These are phyloP conservation scores for Magnaporthiopsis incrustans DNA, from an alignment of 2,329 filamentous ascomycete species.

Conservation along the genomic window DNA sequence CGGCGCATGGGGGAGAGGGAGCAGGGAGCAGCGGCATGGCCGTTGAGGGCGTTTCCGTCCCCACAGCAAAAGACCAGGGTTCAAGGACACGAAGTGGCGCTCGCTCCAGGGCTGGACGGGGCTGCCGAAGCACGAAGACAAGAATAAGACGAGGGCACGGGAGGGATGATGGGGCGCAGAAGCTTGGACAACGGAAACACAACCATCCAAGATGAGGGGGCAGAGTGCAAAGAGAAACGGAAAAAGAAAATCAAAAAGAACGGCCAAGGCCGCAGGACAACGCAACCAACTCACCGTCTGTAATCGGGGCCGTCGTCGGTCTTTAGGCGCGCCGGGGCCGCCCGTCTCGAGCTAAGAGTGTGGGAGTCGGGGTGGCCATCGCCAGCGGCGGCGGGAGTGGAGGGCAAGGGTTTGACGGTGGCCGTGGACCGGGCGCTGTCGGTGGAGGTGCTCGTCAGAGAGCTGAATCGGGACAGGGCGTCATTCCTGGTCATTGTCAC, in stretches of 20 bases:
- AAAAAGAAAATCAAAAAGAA: not conserved
- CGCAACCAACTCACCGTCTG: slow-evolving; percentile 24
- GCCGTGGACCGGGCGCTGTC: slow-evolving; percentile 59
- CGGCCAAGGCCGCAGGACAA: not conserved
- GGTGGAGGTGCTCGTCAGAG: slow-evolving; percentile 56
- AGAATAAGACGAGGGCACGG: not conserved
- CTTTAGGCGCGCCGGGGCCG: slow-evolving; percentile 42
- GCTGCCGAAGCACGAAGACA: not conserved
- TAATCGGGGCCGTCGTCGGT: slow-evolving; percentile 43
- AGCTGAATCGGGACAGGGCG: slow-evolving; percentile 55
- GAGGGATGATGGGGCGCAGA: not conserved
- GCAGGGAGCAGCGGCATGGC: not conserved
- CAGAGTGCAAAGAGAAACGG: not conserved
- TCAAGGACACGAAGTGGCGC: not conserved
- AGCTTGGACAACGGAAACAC: not conserved
- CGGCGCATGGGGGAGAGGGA: not conserved
- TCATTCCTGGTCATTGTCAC: slow-evolving; percentile 62
- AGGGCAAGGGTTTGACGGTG: slow-evolving; percentile 47
- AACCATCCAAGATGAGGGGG: not conserved
- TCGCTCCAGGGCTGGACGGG: not conserved
- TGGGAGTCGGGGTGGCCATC: slow-evolving; percentile 8
- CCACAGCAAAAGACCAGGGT: not conserved
- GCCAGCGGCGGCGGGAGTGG: slow-evolving; percentile 18
- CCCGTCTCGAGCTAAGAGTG: slow-evolving; percentile 21
- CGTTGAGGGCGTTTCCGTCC: not conserved